Base-by-base conservation (phyloP, 495 filamentous ascomycete genomes). In the Neurospora pannonica region DNA sequence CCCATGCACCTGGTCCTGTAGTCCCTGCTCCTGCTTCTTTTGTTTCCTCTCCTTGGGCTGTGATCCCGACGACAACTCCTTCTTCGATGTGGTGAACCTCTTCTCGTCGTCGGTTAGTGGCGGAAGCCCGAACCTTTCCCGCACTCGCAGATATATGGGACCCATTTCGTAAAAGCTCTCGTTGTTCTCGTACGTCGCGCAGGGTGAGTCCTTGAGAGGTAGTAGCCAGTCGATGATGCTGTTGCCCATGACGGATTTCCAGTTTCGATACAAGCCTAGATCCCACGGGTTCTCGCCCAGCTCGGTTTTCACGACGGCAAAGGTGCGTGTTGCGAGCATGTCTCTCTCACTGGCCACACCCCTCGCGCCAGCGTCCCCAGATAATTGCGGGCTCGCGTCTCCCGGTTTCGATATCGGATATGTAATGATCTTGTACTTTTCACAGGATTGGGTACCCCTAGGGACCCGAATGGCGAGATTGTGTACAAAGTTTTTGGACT, bases 221-320 rank as follows among this genome's bases (percentile, higher is more conserved):
- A 97, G 82, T 39, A 95, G 79, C 92, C 92, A 95, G 75, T 96
- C 93, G 60, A 87, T 74, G 11, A 88, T 72, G n/a, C 82, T 88
- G 54, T 87, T 84, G 8, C 94, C 94, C 88, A 97, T 91, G 11
- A 97, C 86, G 42, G 90, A 88, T 75, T 90, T 87, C 76, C 92
- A 91, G 79, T 97, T 97, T 42, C 86, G 83, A 73, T 87, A 85
- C 0, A 79, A 72, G 31, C 90, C 92, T 9, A 95, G 82, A 76
- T 92, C 88, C 88, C 92, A 97, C 1, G 93, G 93, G 75, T 96
- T 95, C 67, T 94, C 90, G 24, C 93, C 93, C 5, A 87, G 88
- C 15, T 87, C 83, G 11, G 91, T 95, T 74, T 86, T 86, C 6
- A 95, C 87, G 48, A 97, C 90, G 43, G 91, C 93, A 76, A 95